Conservation (phyloP, 106 monocot genomes). For the Allium sativum region DNA sequence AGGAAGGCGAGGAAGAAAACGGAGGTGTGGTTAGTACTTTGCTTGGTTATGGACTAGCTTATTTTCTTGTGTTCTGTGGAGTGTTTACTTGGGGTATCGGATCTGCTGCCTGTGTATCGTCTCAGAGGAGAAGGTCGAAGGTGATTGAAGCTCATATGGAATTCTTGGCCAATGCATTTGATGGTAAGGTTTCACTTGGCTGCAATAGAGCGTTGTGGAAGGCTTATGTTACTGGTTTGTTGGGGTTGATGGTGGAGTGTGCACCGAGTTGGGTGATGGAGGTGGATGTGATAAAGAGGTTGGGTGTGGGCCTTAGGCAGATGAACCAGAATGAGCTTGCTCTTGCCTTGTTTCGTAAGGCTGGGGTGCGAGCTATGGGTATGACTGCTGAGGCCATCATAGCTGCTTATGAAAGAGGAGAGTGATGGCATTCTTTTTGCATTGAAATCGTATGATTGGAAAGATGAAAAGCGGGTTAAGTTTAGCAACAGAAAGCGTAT, state of each 20-base stretch:
- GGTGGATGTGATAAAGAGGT: slow-evolving; percentile 44
- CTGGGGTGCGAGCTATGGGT: slow-evolving; percentile 50
- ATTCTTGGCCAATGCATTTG: slow-evolving; percentile 65
- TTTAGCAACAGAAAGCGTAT: too few species aligned
- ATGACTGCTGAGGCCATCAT: slow-evolving; percentile 58
- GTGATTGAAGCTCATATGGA: slow-evolving; percentile 61
- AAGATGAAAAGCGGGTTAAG: too few species aligned
- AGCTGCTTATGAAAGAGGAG: slow-evolving; percentile 10
- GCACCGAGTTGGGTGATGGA: slow-evolving; percentile 74
- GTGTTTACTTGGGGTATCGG: slow-evolving; percentile 88
- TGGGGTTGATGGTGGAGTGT: slow-evolving; percentile 68
- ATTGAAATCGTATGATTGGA: too few species aligned
- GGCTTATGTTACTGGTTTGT: slow-evolving; percentile 57
- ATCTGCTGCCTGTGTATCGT: slow-evolving; percentile 10
- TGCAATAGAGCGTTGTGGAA: slow-evolving; percentile 61
- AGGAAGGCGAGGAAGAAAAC: slow-evolving; percentile 16
- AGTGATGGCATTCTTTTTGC: too few species aligned
- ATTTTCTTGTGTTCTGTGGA: slow-evolving; percentile 58
- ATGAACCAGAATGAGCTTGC: slow-evolving; percentile 76
- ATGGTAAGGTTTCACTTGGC: slow-evolving; percentile 70
- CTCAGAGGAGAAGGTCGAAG: slow-evolving; percentile 39
- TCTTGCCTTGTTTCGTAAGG: slow-evolving; percentile 40
- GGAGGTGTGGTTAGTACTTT: slow-evolving; percentile 27
- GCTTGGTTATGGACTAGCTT: slow-evolving; percentile 58
- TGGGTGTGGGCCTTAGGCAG: slow-evolving; percentile 45